Base-by-base conservation (phyloP, 768 basidiomycete species). In the Artomyces pyxidatus region DNA sequence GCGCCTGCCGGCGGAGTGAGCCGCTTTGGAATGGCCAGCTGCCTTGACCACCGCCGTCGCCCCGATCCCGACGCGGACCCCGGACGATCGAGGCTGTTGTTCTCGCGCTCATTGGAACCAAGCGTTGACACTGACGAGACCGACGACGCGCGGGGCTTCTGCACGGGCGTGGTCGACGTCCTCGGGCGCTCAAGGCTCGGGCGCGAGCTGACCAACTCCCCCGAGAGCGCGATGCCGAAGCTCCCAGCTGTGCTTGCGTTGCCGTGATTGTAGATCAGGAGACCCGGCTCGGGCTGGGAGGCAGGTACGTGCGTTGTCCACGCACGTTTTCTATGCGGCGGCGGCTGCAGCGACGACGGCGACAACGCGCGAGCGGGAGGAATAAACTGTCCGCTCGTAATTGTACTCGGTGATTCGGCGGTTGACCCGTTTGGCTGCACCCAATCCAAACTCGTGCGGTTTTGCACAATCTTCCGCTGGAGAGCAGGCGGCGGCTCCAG, bases 1-100 rank as follows among this genome's bases (percentile, higher is more conserved):
- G 83, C 80, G 6, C 79, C 83, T 23, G 67, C 72, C 2, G 83
- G 81, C 9, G 82, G 81, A 4, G 76, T 76, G 42, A 71, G 61
- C 41, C 74, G 71, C 19, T 75, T 71, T 8, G 82, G 82, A 26
- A 74, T 49, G 26, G 48, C 52, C 17, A 62, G 61, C 45, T 64
- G 65, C 14, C 64, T 58, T 3, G 66, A 65, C 65, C 65, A 68
- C 11, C 64, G 59, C 38, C 61, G 58, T 5, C 49, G 11, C 9
- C 38, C 51, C 39, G 45, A 51, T 49, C 27, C 17, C 46, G 35
- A 25, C 29, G 32, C 51, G 29, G 44, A 51, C 49, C 27, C 17
- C 46, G 37, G 21, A 21, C 39, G 29, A 4, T 37, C 45, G 16
- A 25, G 27, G 6, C 48, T 30, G 17, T 22, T 17, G 30, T 43